Evolutionary conservation across 2,329 filamentous ascomycete genomes (phyloP), one percentile per base, ranked within the genome.

Genomic region (Cryphonectria japonica): DNA sequence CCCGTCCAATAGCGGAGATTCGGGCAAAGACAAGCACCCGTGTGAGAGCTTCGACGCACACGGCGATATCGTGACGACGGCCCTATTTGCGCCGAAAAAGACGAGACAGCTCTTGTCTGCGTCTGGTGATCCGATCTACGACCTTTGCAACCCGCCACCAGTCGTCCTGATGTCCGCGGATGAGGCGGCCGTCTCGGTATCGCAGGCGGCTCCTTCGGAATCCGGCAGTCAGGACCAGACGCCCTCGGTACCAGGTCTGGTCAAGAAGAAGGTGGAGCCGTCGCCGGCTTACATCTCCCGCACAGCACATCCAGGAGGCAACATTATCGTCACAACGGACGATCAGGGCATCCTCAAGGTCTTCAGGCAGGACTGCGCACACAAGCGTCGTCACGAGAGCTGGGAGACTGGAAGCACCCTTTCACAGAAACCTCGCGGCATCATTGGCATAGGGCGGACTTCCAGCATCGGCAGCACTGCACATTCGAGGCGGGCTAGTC

Each of bases 301-400:
- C 22, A 92, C 91, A 8, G 87, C 87, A 22, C 96, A 99, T 78
- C 83, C 85, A 19, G 90, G 91, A 72, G 96, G 96, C 37, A 93
- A 97, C 76, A 98, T 99, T 73, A 91, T 99, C 69, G 89, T 98
- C 66, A 97, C 95, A 0, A 93, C 95, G 1, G 95, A 98, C 79
- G 93, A 94, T 76, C 90, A 89, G 0, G 96, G 96, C 50, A 88
- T 90, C 37, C 96, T 99, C 82, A 98, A 98, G 79, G 92, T 98
- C 0, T 98, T 98, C 78, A 89, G 96, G 29, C 95, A 98, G 80
- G 96, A 99, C 78, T 98, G 95, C 78, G 96, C 95, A 0, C 93
- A 88, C 76, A 97, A 97, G 80, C 90, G 95, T 6, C 87, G 89
- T 69, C 87, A 90, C 70, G 93, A 94, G 69, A 88, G 86, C 52